Conservation (phyloP, 805 yeast genomes). For the Pichia californica region DNA sequence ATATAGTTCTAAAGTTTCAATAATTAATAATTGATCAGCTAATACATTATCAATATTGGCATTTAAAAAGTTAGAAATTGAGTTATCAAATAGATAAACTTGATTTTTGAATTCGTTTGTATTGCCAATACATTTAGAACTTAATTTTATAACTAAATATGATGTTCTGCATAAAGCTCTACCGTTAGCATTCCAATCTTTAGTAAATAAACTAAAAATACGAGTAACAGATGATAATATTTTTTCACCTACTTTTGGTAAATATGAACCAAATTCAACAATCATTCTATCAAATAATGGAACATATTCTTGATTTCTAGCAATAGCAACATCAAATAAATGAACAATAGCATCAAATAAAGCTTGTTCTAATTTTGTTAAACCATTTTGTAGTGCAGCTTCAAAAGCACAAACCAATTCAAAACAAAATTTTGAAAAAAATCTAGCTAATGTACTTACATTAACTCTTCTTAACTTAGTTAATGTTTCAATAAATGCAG, state of each 20-base stretch:
- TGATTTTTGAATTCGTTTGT: conserved; percentile 10
- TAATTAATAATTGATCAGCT: conserved; percentile 56
- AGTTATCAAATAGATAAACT: conserved; percentile 28
- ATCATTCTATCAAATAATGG: conserved; percentile 49
- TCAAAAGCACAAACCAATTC: conserved; percentile 30
- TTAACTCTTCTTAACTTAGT: conserved; percentile 47
- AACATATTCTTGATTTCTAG: conserved; percentile 58
- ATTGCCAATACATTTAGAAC: conserved; percentile 20
- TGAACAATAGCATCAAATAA: conserved; percentile 53
- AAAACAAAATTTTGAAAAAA: conserved; percentile 51
- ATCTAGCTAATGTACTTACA: conserved; percentile 46
- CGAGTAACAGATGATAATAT: conserved; percentile 41
- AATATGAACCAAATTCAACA: conserved; percentile 24
- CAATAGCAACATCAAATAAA: conserved; percentile 55
- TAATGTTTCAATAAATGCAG: conserved; percentile 42
- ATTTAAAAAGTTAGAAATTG: conserved; percentile 39
- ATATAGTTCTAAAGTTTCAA: conserved; percentile 56
- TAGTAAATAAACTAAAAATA: conserved; percentile 41
- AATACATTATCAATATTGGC: conserved; percentile 41
- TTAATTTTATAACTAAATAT: conserved; percentile 42
- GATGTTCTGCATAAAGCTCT: conserved; percentile 59
- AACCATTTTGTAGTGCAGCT: conserved; percentile 15
- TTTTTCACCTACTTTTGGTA: conserved; percentile 48
- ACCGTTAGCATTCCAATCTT: conserved; percentile 57
- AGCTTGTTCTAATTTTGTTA: conserved; percentile 27